Evolutionary conservation across 139 green algal genomes (phyloP), one percentile per base, ranked within the genome.

Genomic region (Tetradesmus lagerheimii): DNA sequence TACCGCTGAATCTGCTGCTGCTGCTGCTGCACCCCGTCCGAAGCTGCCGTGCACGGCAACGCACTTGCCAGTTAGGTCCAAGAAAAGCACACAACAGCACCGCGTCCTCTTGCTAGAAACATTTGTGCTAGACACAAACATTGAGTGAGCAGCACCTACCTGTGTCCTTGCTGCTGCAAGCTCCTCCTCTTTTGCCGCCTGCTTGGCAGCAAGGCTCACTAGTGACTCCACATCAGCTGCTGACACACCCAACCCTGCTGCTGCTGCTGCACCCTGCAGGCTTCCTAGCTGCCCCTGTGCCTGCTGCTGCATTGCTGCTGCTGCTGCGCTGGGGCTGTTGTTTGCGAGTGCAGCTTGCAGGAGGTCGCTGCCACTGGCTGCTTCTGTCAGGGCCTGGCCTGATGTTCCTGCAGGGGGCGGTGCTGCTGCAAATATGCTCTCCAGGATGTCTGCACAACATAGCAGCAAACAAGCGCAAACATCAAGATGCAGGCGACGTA

Each of bases 371-470:
- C 82, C 64, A 45, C 57, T 74, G 57, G 80, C 47, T 75, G 80
- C 45, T 45, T n/a, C 31, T 47, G 75, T 80, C 12, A 71, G 34
- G 14, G 75, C 75, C 35, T 80, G 34, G 75, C 75, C 12, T 34
- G 71, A 8, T 16, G 75, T 1, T 31, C 2, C 20, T 71, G 83
- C 14, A 16, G 83, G 83, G 0, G 71, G 62, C 29, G 64, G n/a
- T 15, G 83, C 43, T 29, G 83, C 76, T 71, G 83, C 62, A 62
- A 88, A 82, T 37, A 91, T 67, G 41, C 79, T 91, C 38, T 91
- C 87, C 35, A 91, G 78, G 34, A 91, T 91, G 50, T 91, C 87
- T 91, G 76, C 43, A 75, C 4, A 41, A 11, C 43, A 50, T 12
- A 35, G 66, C 31, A 82, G 43, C 5, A 41, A 62, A 20, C 66